Conservation (phyloP, 2,329 filamentous ascomycete species). For the Aphanoascus verrucosus region DNA sequence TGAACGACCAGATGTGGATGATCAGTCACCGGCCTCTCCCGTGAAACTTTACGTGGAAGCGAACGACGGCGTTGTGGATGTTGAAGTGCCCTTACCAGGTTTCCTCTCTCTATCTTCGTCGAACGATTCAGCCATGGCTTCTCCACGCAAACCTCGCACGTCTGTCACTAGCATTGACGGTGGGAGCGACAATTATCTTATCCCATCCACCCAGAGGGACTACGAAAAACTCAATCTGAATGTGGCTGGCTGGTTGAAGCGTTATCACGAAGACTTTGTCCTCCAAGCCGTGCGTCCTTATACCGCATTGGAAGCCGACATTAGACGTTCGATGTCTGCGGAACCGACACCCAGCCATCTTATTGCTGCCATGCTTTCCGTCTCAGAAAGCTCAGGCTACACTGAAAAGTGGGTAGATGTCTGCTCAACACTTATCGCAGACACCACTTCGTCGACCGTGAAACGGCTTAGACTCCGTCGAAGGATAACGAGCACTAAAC, state of each 20-base stretch:
- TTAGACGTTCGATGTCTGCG: conserved; percentile 46
- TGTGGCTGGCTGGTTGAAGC: conserved; percentile 48
- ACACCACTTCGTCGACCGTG: conserved; percentile 44
- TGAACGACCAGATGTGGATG: background rate
- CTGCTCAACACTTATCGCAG: conserved; percentile 47
- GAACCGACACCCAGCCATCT: conserved; percentile 36
- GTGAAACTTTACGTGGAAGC: conserved; percentile 45
- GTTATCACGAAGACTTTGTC: conserved; percentile 49
- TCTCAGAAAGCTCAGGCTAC: conserved; percentile 22
- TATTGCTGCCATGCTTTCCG: conserved; percentile 26
- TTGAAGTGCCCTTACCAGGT: conserved; percentile 47
- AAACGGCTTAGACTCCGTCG: conserved; percentile 47
- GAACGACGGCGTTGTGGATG: conserved; percentile 50
- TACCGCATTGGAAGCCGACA: conserved; percentile 41
- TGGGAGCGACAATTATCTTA: conserved; percentile 26
- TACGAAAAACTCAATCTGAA: conserved; percentile 42
- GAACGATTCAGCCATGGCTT: conserved; percentile 37
- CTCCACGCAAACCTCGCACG: conserved; percentile 34
- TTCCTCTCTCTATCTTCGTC: conserved; percentile 39
- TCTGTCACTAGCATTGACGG: conserved; percentile 45
- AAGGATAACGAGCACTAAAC: conserved; percentile 27
- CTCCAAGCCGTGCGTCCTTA: conserved; percentile 50
- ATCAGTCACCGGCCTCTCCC: conserved; percentile 32
- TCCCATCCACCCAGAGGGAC: conserved; percentile 26
- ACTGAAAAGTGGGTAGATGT: conserved; percentile 46